Evolutionary conservation across 1,284 basidiomycete species (phyloP), one percentile per base, ranked within the genome.

Genomic region (Retiboletus flavoniger): DNA sequence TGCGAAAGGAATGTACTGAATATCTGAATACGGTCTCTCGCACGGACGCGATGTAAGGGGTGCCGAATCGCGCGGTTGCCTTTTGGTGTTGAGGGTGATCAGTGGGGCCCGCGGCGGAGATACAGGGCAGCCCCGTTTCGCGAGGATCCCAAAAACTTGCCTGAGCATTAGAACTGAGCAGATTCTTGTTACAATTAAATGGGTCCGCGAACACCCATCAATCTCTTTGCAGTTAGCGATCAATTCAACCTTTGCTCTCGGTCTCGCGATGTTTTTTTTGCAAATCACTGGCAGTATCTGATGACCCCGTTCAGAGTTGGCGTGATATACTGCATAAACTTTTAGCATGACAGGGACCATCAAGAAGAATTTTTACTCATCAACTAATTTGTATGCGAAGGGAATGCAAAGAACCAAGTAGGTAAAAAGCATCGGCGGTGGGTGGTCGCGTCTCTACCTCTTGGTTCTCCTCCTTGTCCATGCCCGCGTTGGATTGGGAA

Each of bases 401-500:
- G 8, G 35, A 31, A 31, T 31, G 31, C 31, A 31, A 31, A 31
- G 24, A 24, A 24, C 35, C 29, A 16, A 29, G 38, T 11, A 26
- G 32, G 32, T 51, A 41, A 26, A 57, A 52, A 50, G 8, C 24
- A 40, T 29, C 17, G 7, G 10, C 17, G 6, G 17, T 38, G 17
- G 44, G 32, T 2, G 7, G 39, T 29, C 26, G 11, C 8, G 4
- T 17, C 17, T n/a, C 11, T 4, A 7, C 28, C 13, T 19, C 43
- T 34, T 11, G 11, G 4, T 29, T 52, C 34, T 28, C 45, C 19
- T 40, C 47, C n/a, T n/a, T n/a, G 2, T 17, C 28, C 48, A 62
- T 57, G 54, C 43, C 50, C 21, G 26, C 47, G 17, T 44, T 38
- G 16, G 50, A 13, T 36, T 64, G 59, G 59, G 52, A 47, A 14